phyloP scores from a whole-genome alignment of 192 early-diverging fungal genomes.

The Paraglomus brasilianum region DNA sequence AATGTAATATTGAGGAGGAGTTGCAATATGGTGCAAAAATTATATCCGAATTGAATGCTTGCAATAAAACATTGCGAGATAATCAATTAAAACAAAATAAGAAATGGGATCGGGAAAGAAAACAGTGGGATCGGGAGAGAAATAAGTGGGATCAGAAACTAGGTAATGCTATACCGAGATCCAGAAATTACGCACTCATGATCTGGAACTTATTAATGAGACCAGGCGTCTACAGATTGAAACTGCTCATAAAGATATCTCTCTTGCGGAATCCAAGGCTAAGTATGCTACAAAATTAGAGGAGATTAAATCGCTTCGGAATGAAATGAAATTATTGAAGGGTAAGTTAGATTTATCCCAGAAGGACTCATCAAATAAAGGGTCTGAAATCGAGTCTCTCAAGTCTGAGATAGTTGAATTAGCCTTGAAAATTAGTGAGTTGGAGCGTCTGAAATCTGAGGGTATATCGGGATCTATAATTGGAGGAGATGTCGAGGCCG shows the following conservation, averaged over 20 bases:
- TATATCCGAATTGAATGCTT: not conserved
- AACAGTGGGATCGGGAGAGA: conserved; percentile 8
- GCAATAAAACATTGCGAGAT: conserved; percentile 6
- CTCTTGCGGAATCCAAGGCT: conserved; percentile 22
- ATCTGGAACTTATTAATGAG: conserved; percentile 1
- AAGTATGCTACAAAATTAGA: conserved; percentile 18
- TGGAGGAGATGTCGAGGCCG: conserved; percentile 5
- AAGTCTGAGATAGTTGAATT: conserved; percentile 9
- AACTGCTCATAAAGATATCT: conserved; percentile 11
- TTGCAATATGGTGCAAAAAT: not conserved
- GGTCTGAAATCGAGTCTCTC: conserved; percentile 4
- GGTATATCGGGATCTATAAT: conserved; percentile 6
- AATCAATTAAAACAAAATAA: not conserved
- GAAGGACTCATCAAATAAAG: conserved; percentile 26
- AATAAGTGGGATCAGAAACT: conserved; percentile 11
- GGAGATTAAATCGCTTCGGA: conserved; percentile 24
- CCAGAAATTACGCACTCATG: conserved; percentile 1
- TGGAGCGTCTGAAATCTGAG: conserved; percentile 26
- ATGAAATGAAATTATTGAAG: conserved; percentile 27
- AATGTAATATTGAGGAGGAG: not conserved
- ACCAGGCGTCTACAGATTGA: conserved; percentile 7
- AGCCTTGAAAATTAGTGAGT: conserved; percentile 2
- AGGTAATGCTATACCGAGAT: conserved; percentile 5
- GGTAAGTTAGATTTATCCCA: conserved; percentile 22
- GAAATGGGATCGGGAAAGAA: not conserved